phyloP scores from a whole-genome alignment of 2,329 filamentous ascomycete genomes.

The Epichloe amarillans region DNA sequence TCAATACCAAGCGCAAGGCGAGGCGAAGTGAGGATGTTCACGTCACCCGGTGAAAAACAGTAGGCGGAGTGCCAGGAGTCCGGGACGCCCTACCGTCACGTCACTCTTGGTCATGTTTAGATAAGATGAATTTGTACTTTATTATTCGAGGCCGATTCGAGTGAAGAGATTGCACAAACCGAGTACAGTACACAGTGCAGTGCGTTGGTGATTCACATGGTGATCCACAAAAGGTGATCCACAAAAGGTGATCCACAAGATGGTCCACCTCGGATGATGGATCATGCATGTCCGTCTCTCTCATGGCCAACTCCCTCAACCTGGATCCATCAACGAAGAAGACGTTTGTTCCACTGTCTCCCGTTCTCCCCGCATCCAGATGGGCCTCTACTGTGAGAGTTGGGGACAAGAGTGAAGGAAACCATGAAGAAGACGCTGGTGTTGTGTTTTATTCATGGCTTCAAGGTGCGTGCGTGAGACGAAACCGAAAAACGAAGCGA shows the following conservation, averaged over 20 bases:
- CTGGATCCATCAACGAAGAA: not conserved
- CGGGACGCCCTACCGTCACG: not conserved
- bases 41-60: conserved; percentile 1
- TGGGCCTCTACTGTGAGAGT: not conserved
- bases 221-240: not conserved
- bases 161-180: conserved; percentile 2
- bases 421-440: conserved; percentile 60
- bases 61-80: not conserved
- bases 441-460: conserved; percentile 77
- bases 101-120: conserved; percentile 16
- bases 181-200: not conserved
- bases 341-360: no score
- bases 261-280: not conserved
- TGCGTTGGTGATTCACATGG: no score
- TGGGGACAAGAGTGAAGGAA: not conserved
- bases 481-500: no score
- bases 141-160: conserved; percentile 24
- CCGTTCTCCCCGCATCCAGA: not conserved
- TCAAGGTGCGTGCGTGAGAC: conserved; percentile 44
- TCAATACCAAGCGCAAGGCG: conserved; percentile 15
- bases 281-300: not conserved
- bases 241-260: not conserved
- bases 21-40: not conserved
- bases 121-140: conserved; percentile 26
- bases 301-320: no score